Evolutionary conservation across 208 protist genomes (phyloP), one percentile per base, ranked within the genome.

Genomic region (Wallacemonas sp.): DNA sequence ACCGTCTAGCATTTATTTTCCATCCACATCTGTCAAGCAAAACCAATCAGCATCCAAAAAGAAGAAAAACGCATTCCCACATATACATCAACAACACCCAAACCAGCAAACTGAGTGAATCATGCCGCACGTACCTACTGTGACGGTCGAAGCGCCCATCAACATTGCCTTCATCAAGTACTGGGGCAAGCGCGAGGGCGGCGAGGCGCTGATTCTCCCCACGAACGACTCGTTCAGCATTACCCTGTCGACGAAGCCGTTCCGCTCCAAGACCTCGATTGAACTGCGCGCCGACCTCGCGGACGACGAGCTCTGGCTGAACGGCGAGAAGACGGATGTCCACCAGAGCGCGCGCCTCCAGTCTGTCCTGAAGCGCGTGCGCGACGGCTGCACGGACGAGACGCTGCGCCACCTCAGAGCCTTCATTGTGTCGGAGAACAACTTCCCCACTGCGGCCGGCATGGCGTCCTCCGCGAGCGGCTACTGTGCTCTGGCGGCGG

Each of bases 141-240:
- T 87, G 10, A 98, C 97, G 22, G 98, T 97, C 22, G 86, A 89
- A 71, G 97, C 97, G 26, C 98, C 98, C 4, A 98, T 99, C 49
- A 99, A 99, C 82, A 99, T 99, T 74, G 98, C 98, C 28, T 97
- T 99, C 55, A 98, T 99, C 76, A 99, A 99, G 87, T 99, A 99
- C 81, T 99, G 98, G 98, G 99, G 99, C 45, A 99, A 99, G 85
- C 90, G 95, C 61, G 94, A 99, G 68, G 91, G 89, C 20, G 90
- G 94, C 89, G 77, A 98, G 76, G 87, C 79, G 61, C 74, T 93
- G 0, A 95, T 94, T 89, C 68, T 91, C 29, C 99, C 99, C 14
- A 92, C 96, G 28, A 99, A 99, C 73, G 93, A 94, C 29, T 99
- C 98, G 18, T 96, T 99, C 68, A 98, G 88, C 69, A 97, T 97